Conservation (phyloP, 2,329 filamentous ascomycete species). For the Pyrenochaeta sp. region DNA sequence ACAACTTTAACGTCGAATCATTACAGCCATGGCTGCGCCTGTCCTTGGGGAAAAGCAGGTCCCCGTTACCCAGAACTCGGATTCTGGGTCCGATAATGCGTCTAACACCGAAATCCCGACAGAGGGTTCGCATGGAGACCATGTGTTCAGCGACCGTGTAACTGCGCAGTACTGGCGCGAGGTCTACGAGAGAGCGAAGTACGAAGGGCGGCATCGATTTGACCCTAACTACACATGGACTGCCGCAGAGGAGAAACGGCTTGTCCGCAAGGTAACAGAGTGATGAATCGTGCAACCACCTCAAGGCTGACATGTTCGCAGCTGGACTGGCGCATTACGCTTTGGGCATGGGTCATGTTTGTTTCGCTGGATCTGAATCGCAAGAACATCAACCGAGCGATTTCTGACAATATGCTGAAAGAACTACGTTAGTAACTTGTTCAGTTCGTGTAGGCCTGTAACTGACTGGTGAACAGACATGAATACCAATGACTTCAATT, state of each 20-base stretch:
- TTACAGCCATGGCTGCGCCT: slow-evolving; percentile 20
- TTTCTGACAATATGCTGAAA: slow-evolving; percentile 43
- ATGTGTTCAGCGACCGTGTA: slow-evolving; percentile 31
- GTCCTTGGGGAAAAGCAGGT: slow-evolving; percentile 21
- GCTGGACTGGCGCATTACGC: slow-evolving; percentile 37
- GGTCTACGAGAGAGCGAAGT: slow-evolving; percentile 38
- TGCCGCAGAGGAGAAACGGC: slow-evolving; percentile 54
- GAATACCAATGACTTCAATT: slow-evolving; percentile 42
- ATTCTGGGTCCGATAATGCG: slow-evolving; percentile 22
- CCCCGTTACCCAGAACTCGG: slow-evolving; percentile 16
- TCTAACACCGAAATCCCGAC: slow-evolving; percentile 10
- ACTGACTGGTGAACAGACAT: slow-evolving; percentile 23
- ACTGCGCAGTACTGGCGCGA: slow-evolving; percentile 34
- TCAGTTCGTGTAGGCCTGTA: not conserved
- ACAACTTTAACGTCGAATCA: slow-evolving; percentile 1
- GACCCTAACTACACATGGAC: slow-evolving; percentile 58
- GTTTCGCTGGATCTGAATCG: slow-evolving; percentile 57
- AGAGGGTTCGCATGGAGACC: slow-evolving; percentile 24
- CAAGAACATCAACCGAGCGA: slow-evolving; percentile 55
- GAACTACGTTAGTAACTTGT: slow-evolving; percentile 31
- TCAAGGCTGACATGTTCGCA: slow-evolving; percentile 9
- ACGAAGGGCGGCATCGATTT: slow-evolving; percentile 55
- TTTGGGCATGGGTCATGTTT: slow-evolving; percentile 58
- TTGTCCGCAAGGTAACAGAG: slow-evolving; percentile 54
- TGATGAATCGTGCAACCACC: not conserved